Base-by-base conservation (phyloP, 345 rosid species). In the Excoecaria cochinchinensis region DNA sequence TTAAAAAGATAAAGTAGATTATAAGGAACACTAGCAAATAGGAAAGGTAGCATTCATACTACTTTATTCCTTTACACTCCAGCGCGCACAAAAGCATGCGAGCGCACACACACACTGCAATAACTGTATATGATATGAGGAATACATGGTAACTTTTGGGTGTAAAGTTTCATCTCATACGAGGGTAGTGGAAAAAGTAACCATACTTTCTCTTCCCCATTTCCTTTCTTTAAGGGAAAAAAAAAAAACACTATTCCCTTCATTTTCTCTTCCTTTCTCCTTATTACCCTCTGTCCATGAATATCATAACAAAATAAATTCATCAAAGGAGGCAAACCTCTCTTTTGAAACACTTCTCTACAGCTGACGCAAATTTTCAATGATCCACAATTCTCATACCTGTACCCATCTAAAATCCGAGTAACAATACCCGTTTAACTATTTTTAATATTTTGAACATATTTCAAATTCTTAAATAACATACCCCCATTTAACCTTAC, bases 401-500 rank as follows among this genome's bases (percentile, higher is more conserved):
- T 5, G 4, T 40, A 57, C 12, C 60, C 10, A 60, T 16, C 57
- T 25, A 52, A 21, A 13, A 13, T 19, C 42, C 50, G n/a, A 38
- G 14, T 62, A 4, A 52, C 24, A 51, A 51, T 25, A 39, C 12
- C 67, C 42, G 4, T 17, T 5, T 8, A 55, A 55, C 19, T 6
- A 63, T 24, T 60, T 73, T 21, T 47, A 52, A 63, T 47, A n/a
- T 52, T 52, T 8, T 24, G 31, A 25, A 68, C 19, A 12, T 68
- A 68, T 50, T 68, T 48, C 57, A 47, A 13, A 74, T 50, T n/a
- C 59, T 36, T 40, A 69, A 69, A 66, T 8, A 59, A 42, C 85
- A 38, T 81, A 90, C 95, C 95, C 95, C 92, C 92, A 89, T 76
- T 87, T 90, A 48, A 82, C 73, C 79, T 88, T 90, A 89, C 98